These are phyloP conservation scores for Penicillium egyptiacum DNA, from an alignment of 495 filamentous ascomycete species.

Conservation along the genomic window DNA sequence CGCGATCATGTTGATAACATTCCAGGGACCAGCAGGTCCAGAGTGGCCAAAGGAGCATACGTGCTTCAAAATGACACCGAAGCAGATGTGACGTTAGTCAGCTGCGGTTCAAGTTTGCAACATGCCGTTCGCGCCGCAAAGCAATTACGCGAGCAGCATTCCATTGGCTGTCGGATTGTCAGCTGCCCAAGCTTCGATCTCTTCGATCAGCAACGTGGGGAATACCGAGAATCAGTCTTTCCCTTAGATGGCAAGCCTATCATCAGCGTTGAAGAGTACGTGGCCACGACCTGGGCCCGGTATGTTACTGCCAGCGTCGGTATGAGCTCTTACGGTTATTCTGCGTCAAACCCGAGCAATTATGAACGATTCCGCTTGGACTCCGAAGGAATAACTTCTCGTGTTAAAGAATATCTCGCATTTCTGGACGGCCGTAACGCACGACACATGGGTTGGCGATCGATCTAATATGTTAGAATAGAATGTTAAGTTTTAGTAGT, in stretches of 20 bases:
- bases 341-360: constrained; percentile 25
- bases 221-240: constrained; percentile 21
- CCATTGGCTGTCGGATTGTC: constrained; percentile 18
- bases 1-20: constrained; percentile 31
- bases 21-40: constrained; percentile 22
- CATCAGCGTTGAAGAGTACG: constrained; percentile 29
- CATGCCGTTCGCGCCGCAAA: constrained; percentile 23
- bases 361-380: constrained; percentile 20
- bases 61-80: constrained; percentile 27
- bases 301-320: constrained; percentile 21
- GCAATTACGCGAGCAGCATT: not conserved
- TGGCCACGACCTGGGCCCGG: constrained; percentile 24
- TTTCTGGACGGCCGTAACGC: too few species aligned
- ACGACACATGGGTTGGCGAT: too few species aligned
- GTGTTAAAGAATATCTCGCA: too few species aligned
- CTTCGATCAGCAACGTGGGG: constrained; percentile 21
- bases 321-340: constrained; percentile 23
- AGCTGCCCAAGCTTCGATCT: constrained; percentile 12
- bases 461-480: too few species aligned
- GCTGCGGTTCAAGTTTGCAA: constrained; percentile 36
- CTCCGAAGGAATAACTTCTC: too few species aligned
- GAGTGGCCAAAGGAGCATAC: constrained; percentile 38
- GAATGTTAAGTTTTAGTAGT: too few species aligned
- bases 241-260: constrained; percentile 23
- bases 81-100: constrained; percentile 37